Base-by-base conservation (phyloP, 805 yeast genomes). In the Cyberlindnera sargentensis region DNA sequence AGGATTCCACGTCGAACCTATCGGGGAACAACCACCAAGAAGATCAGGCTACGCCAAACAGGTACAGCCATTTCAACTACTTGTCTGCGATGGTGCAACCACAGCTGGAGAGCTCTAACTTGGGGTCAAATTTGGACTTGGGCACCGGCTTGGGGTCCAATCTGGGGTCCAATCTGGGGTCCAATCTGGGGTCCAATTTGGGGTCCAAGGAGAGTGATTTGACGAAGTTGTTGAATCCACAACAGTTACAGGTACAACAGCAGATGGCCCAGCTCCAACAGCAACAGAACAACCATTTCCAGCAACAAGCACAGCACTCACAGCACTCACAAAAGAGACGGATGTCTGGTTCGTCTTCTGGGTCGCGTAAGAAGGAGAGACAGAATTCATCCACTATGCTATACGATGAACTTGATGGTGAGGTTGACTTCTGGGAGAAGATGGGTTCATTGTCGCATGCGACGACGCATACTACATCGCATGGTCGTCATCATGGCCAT, bases 81-180 rank as follows among this genome's bases (percentile, higher is more conserved):
- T 63, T 84, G 26, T 87, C 90, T 10, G 83, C 89, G 2, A 77
- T 84, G 5, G 83, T 80, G 47, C 83, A 78, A 39, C 93, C 91
- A 1, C 82, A 78, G 51, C 62, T 84, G 36, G 80, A 71, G 24
- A 79, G 86, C 1, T 78, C 85, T 0, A 68, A 34, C 40, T 4
- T 40, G 34, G n/a, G 66, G 72, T 25, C 47, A 5, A 50, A 65
- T 62, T 74, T 70, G 34, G 76, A 75, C 50, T 49, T 78, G 26
- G 58, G 64, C 48, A 67, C 68, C 42, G 48, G 76, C 8, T 53
- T 78, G 49, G 77, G 76, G 51, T 65, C 66, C 9, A 48, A 47
- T 9, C 20, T 10, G 10, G 36, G 27, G 6, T 15, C 20, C 20
- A 15, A 15, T 10, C 40, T 78, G 49, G 77, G 76, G 51, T 65